These are phyloP conservation scores for Teunomyces panamensis DNA, from an alignment of 805 yeast species.

Conservation along the genomic window DNA sequence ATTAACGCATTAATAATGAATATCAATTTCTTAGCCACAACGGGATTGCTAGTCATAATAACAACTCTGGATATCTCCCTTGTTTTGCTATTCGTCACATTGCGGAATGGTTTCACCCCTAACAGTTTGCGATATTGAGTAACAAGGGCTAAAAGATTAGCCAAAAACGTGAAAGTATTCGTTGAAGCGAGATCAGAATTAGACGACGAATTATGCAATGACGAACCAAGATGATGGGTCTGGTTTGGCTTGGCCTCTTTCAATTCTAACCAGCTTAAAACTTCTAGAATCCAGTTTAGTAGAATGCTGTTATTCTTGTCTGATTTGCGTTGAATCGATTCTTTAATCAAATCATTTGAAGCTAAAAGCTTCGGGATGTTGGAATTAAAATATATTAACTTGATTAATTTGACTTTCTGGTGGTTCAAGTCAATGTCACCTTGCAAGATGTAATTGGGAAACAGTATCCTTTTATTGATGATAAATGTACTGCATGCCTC, in stretches of 20 bases:
- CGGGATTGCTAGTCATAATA: conserved; percentile 57
- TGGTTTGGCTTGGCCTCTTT: conserved; percentile 41
- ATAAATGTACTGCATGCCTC: conserved; percentile 15
- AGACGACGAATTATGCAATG: not conserved
- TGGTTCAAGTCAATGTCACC: conserved; percentile 42
- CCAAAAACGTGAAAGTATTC: conserved; percentile 37
- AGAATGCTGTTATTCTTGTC: conserved; percentile 32
- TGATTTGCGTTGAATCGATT: conserved; percentile 6
- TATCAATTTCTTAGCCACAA: conserved; percentile 56
- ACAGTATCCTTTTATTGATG: conserved; percentile 32
- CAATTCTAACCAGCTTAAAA: conserved; percentile 53
- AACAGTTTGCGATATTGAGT: conserved; percentile 39
- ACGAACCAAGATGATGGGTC: not conserved
- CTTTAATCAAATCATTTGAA: conserved; percentile 36
- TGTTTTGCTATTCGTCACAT: conserved; percentile 17
- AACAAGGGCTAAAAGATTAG: conserved; percentile 46
- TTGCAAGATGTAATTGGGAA: conserved; percentile 39
- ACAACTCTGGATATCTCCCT: conserved; percentile 47
- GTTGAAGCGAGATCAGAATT: not conserved
- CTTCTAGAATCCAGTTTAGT: conserved; percentile 51
- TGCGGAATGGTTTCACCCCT: conserved; percentile 30
- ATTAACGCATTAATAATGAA: conserved; percentile 52
- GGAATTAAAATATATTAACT: conserved; percentile 35
- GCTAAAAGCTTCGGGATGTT: conserved; percentile 48
- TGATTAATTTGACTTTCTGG: conserved; percentile 34